Percentiles rank a stretch among this genome's conserved stretches.
Evolutionary conservation across 2,329 filamentous ascomycete species (phyloP).

Genomic region (Chrysoporthe austroafricana): DNA sequence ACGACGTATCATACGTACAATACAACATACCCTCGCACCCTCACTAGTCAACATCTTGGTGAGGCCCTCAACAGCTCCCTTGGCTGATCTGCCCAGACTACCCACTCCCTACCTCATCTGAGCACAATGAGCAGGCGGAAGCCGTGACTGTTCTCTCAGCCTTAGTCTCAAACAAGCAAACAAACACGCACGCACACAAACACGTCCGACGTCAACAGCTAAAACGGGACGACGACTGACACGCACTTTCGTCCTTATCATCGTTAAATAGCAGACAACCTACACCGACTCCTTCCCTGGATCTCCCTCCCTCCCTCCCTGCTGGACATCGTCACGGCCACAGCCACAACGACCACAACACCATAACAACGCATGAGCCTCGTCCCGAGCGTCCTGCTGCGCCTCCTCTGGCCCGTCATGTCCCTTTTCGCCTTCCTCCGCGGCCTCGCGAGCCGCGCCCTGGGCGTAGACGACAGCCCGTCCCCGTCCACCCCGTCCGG

Average conservation of each 20-base stretch:
- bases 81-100: too few species aligned
- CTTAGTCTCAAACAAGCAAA: not conserved
- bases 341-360: not conserved
- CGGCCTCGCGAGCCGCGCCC: not conserved
- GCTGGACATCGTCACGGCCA: too few species aligned
- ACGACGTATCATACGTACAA: conserved; percentile 9
- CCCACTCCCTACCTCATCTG: too few species aligned
- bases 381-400: conserved; percentile 10
- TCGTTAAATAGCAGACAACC: too few species aligned
- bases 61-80: too few species aligned
- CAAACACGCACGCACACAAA: too few species aligned
- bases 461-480: not conserved
- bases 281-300: too few species aligned
- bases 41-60: not conserved
- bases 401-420: conserved; percentile 17
- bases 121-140: too few species aligned
- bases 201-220: too few species aligned
- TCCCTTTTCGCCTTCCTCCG: conserved; percentile 18
- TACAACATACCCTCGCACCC: not conserved
- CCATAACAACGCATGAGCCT: conserved; percentile 3
- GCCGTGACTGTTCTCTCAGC: not conserved
- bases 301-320: too few species aligned
- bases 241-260: too few species aligned
- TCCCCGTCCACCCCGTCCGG: not conserved
- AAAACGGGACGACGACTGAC: too few species aligned